phyloP scores from a whole-genome alignment of 257 asterid species.

The Nyctanthes arbortristis region DNA sequence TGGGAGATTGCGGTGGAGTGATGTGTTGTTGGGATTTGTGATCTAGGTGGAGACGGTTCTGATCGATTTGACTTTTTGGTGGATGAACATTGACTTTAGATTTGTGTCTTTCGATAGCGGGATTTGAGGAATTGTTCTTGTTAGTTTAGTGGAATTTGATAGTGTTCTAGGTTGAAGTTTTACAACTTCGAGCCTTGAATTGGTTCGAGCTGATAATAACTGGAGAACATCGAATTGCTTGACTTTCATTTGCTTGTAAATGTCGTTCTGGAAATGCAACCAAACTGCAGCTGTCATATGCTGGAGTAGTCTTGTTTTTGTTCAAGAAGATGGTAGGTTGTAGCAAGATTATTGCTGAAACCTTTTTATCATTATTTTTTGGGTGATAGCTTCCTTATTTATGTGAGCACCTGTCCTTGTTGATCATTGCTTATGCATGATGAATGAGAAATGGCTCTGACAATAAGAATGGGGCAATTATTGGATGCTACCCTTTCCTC shows the following conservation, averaged over 20 bases:
- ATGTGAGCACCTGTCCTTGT: slow-evolving; percentile 3
- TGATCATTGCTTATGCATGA: slow-evolving; percentile 15
- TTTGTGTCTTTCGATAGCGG: slow-evolving; percentile 26
- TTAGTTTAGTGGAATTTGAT: slow-evolving; percentile 7
- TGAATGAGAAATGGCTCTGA: slow-evolving; percentile 4
- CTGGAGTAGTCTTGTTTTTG: slow-evolving; percentile 10
- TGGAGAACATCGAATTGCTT: slow-evolving; percentile 17
- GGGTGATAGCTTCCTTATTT: neutral
- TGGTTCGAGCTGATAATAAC: slow-evolving; percentile 18
- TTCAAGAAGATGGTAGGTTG: neutral
- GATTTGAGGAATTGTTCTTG: neutral
- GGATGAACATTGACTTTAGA: slow-evolving; percentile 2
- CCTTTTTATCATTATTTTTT: no score
- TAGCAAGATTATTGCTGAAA: no score
- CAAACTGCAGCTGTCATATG: slow-evolving; percentile 1
- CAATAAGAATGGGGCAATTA: neutral
- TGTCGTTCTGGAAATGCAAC: slow-evolving; percentile 12
- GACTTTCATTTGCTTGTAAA: slow-evolving; percentile 15
- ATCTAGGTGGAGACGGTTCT: slow-evolving; percentile 26
- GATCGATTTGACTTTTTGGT: slow-evolving; percentile 21
- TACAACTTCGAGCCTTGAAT: slow-evolving; percentile 20
- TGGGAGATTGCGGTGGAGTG: neutral
- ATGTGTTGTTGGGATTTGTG: slow-evolving; percentile 30
- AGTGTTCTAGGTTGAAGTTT: slow-evolving; percentile 18
- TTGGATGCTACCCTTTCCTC: neutral